These are phyloP conservation scores for Quercus tomentella DNA, from an alignment of 331 rosid species.

Conservation along the genomic window DNA sequence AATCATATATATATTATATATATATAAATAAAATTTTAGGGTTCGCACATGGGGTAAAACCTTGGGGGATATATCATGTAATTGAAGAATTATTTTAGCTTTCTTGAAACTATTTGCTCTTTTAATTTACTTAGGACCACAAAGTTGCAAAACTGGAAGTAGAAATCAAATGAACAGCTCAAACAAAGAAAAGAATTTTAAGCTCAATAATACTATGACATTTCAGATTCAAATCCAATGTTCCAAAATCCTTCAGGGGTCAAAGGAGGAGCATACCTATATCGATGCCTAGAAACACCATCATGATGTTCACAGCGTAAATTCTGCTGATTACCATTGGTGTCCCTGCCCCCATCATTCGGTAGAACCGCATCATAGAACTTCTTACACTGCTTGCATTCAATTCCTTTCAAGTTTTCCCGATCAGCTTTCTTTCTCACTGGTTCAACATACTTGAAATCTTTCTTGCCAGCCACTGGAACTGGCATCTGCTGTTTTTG, in stretches of 20 bases:
- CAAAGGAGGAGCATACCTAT: conserved; percentile 84
- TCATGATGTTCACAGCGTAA: conserved; percentile 90
- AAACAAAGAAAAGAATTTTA: background rate
- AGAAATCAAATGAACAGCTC: conserved; percentile 11
- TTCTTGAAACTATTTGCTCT: background rate
- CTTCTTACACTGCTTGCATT: conserved; percentile 91
- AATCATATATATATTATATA: background rate
- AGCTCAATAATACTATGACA: conserved; percentile 17
- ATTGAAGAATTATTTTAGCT: background rate
- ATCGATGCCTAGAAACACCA: conserved; percentile 97
- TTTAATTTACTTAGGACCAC: conserved; percentile 10
- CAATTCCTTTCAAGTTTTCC: conserved; percentile 82
- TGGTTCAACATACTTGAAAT: conserved; percentile 78
- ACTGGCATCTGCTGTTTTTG: conserved; percentile 44
- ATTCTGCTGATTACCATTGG: conserved; percentile 31
- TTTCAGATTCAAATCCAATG: conserved; percentile 94
- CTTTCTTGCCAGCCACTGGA: conserved; percentile 31
- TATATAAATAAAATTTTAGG: too few species aligned
- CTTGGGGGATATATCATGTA: background rate
- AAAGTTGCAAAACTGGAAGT: background rate
- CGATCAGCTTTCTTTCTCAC: conserved; percentile 95
- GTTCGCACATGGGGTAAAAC: background rate
- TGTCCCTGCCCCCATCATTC: conserved; percentile 37
- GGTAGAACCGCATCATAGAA: conserved; percentile 93
- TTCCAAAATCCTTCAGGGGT: conserved; percentile 99